These are phyloP conservation scores for Trifolium dubium DNA, from an alignment of 306 rosid species.

Conservation along the genomic window DNA sequence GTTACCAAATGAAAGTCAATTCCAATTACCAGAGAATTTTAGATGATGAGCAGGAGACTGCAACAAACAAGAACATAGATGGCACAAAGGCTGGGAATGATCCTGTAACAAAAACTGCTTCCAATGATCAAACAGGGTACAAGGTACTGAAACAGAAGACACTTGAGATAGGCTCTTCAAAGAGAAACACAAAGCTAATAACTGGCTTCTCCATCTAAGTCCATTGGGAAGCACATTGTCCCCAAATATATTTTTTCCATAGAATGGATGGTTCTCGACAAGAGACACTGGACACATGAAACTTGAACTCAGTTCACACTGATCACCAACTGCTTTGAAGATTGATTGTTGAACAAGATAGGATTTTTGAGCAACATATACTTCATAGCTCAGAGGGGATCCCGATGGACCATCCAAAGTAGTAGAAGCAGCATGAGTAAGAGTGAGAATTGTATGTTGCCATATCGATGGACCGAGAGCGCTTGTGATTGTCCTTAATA, in stretches of 20 bases:
- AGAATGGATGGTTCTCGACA: slow-evolving; percentile 59
- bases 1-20: slow-evolving; percentile 9
- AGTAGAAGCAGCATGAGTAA: slow-evolving; percentile 67
- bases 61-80: slow-evolving; percentile 48
- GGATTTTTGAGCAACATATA: slow-evolving; percentile 53
- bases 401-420: slow-evolving; percentile 60
- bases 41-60: slow-evolving; percentile 54
- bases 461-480: slow-evolving; percentile 57
- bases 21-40: slow-evolving; percentile 44
- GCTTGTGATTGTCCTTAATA: slow-evolving; percentile 54
- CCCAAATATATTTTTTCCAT: slow-evolving; percentile 37
- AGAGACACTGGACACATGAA: slow-evolving; percentile 55
- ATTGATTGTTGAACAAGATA: slow-evolving; percentile 56
- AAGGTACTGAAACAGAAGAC: slow-evolving; percentile 38
- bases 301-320: slow-evolving; percentile 41
- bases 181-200: slow-evolving; percentile 59
- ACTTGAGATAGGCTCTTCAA: slow-evolving; percentile 50
- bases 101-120: slow-evolving; percentile 40
- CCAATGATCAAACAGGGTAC: slow-evolving; percentile 40
- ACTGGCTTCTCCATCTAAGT: slow-evolving; percentile 54
- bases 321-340: slow-evolving; percentile 45
- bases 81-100: slow-evolving; percentile 40
- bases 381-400: slow-evolving; percentile 54
- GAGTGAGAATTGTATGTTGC: slow-evolving; percentile 52
- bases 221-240: slow-evolving; percentile 48